Base-by-base conservation (phyloP, 23 red algal species). In the Cyanidioschyzon merolae region DNA sequence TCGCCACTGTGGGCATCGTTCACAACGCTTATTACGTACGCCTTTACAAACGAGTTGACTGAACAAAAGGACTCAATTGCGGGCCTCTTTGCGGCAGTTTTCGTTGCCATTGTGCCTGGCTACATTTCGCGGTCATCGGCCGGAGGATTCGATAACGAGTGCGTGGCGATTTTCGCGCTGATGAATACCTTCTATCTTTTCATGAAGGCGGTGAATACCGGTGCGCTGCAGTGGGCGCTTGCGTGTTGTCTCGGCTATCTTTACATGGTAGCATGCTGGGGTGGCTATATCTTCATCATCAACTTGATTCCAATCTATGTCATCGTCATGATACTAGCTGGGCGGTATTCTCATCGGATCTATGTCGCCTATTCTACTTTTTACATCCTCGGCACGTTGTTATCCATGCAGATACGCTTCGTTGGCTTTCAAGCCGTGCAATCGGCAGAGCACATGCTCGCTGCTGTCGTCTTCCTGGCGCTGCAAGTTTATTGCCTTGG, bases 331-430 rank as follows among this genome's bases (percentile, higher is more conserved):
- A 68, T 98, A 2, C 75, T 87, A 38, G 58, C 77, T 31, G 94
- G 94, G 40, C 77, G 94, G 1, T 98, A 91, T 67, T 91, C 94
- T 37, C 84, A 89, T 3, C 84, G 94, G 37, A 75, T 98, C 37
- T 98, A 98, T 50, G 85, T 98, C 40, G 94, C 94, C 24, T 98
- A 98, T 74, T 90, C 82, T 39, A 86, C 85, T 0, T 91, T 91
- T 34, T 98, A 98, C 74, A 76, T 98, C 27, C 63, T 98, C n/a
- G 94, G 94, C 68, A 89, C 94, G 24, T 59, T 98, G 1, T 77
- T 98, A 2, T 98, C 94, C 7, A 98, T 98, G 94, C 94, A 98
- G 76, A 98, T 98, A 79, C 94, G 94, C 35, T 98, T 98, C 86
- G 94, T 98, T 26, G 94, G 94, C 17, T 98, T 98, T 77, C 86